Base-by-base conservation (phyloP, 129 eudicot species). In the Flaveria ramosissima region DNA sequence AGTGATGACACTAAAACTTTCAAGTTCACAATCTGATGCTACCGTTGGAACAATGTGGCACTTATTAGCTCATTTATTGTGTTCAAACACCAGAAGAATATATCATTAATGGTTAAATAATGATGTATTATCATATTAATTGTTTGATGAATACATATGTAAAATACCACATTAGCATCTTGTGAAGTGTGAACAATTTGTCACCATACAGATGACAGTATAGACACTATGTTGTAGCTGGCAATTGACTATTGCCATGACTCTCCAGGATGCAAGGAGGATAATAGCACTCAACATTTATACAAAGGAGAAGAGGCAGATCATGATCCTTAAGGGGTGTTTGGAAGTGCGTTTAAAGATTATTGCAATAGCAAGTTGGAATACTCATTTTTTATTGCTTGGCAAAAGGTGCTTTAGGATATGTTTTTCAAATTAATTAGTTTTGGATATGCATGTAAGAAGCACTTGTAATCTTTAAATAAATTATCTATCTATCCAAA, bases 41-140 rank as follows among this genome's bases (percentile, higher is more conserved):
- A 21, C 39, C 26, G 2, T 45, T 21, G 17, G 45, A 16, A 30
- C 13, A 68, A 2, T 43, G 26, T 21, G 39, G 66, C 66, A 11
- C 7, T 60, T 60, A 20, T 15, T 60, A 23, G 66, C 66, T 60
- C n/a, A 24, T 24, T 24, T 23, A 36, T 60, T 60, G 66, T 12
- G 39, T 60, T 23, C 19, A 20, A 56, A 56, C 62, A 19, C 62
- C 14, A 4, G 0, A 56, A 56, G 12, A 56, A 45, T 43, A 45
- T 46, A 69, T 23, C 57, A 24, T 48, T 24, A 12, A 48, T 47
- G 74, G 43, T 70, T 23, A 48, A 48, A 70, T n/a, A 60, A 30
- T 70, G 43, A 70, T 24, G 48, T 70, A 55, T 7, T 2, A 55
- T 63, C 39, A 30, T 14, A 53, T 8, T 42, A 71, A 80, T 16